Percentiles rank a stretch among this genome's conserved stretches.
phyloP scores from a whole-genome alignment of 257 asterid species.

The Catharanthus roseus region DNA sequence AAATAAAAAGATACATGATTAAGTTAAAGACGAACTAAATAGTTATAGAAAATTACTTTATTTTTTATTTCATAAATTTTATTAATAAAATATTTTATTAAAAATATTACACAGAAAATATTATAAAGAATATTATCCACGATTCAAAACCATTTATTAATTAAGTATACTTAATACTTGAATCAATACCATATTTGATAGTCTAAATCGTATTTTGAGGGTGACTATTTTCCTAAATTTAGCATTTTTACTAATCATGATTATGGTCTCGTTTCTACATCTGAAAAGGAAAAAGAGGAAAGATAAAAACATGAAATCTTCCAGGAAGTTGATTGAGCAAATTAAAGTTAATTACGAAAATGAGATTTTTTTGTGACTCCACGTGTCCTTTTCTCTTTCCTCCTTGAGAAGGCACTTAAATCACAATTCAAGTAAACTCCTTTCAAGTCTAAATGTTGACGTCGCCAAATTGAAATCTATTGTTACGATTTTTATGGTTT shows the following conservation, averaged over 20 bases:
- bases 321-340: neutral
- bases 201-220: no score
- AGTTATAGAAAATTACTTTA: no score
- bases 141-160: no score
- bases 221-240: neutral
- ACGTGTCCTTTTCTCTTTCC: neutral
- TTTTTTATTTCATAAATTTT: no score
- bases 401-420: neutral
- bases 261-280: neutral
- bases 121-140: no score
- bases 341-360: neutral
- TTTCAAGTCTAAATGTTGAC: neutral
- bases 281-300: neutral
- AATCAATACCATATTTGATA: no score
- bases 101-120: no score
- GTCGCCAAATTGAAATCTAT: neutral
- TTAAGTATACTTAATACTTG: no score
- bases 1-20: no score
- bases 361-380: neutral
- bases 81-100: no score
- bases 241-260: neutral
- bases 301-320: neutral
- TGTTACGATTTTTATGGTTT: no score
- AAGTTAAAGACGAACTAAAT: no score
- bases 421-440: neutral